phyloP scores from a whole-genome alignment of 768 basidiomycete genomes.

The Postia placenta region DNA sequence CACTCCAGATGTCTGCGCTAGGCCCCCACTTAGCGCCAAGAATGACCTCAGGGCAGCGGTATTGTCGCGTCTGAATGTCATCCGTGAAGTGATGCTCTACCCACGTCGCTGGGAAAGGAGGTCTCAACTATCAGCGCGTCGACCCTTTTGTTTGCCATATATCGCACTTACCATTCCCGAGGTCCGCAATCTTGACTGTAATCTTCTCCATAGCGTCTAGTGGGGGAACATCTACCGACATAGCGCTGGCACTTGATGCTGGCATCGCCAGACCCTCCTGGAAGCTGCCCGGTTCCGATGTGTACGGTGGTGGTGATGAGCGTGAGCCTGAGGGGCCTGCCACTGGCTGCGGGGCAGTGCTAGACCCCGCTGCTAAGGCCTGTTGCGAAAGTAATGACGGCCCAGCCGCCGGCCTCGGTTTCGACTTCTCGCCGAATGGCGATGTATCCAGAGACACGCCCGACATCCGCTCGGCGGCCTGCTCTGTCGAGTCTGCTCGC shows the following conservation, averaged over 20 bases:
- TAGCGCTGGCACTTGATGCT: slow-evolving; percentile 18
- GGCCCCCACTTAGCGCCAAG: slow-evolving; percentile 94
- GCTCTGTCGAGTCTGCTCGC: slow-evolving; percentile 33
- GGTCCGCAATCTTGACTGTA: slow-evolving; percentile 97
- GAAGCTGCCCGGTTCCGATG: slow-evolving; percentile 21
- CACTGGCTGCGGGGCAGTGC: slow-evolving; percentile 1
- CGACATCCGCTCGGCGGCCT: slow-evolving; percentile 45
- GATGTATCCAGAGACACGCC: slow-evolving; percentile 37
- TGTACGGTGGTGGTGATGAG: slow-evolving; percentile 16
- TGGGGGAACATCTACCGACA: slow-evolving; percentile 27
- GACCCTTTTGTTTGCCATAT: not conserved
- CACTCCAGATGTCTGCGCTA: slow-evolving; percentile 95
- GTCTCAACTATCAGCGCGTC: slow-evolving; percentile 5
- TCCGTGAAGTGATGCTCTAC: slow-evolving; percentile 97
- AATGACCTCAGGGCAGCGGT: slow-evolving; percentile 96
- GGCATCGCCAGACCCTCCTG: slow-evolving; percentile 14
- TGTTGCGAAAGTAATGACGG: slow-evolving; percentile 75
- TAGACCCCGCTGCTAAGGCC: slow-evolving; percentile 27
- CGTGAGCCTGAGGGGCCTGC: slow-evolving; percentile 15
- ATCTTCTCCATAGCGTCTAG: slow-evolving; percentile 54
- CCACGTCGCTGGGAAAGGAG: slow-evolving; percentile 59
- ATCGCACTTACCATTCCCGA: slow-evolving; percentile 76
- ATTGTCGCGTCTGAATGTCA: slow-evolving; percentile 96
- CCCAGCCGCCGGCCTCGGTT: slow-evolving; percentile 36
- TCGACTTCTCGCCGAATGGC: slow-evolving; percentile 34